Base-by-base conservation (phyloP, 805 yeast genomes). In the Yamadazyma insecticola region DNA sequence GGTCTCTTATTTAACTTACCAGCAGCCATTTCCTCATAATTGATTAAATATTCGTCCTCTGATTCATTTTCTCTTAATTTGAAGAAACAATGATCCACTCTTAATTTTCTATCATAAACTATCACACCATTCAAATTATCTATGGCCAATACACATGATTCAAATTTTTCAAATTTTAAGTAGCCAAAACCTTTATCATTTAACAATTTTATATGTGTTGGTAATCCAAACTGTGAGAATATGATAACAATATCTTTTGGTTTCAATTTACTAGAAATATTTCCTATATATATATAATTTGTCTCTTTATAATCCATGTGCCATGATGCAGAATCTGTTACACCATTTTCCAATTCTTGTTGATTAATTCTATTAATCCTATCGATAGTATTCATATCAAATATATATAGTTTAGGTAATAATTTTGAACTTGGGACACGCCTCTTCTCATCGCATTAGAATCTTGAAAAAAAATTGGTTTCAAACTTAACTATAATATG, bases 201-300 rank as follows among this genome's bases (percentile, higher is more conserved):
- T 16, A 75, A 71, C 30, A 89, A 60, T 30, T 79, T 75, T 21
- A 90, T 51, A 44, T 82, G 84, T 0, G 82, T 81, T 0, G 96
- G 96, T 13, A 78, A 71, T 0, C 97, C 97, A 54, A 74, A 90
- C 49, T 90, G 97, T 2, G 95, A 82, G 51, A 90, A 90, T 19
- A 89, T 74, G 0, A 77, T 70, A 5, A 88, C 47, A 0, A 90
- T 54, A 50, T 90, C 97, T 28, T 78, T 76, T 50, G 87, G 96
- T 6, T 75, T 76, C 16, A 87, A 52, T 19, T 74, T 74, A 11
- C 48, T 57, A 7, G 87, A 79, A 8, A 90, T 53, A 4, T 80
- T 76, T 1, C 95, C 90, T n/a, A 90, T 76, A 47, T 66, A 83
- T 1, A 89, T 65, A 50, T 79, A 87, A 1, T 90, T 78, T 1